phyloP scores from a whole-genome alignment of 352 stramenopile species.

The Phytophthora europaea region DNA sequence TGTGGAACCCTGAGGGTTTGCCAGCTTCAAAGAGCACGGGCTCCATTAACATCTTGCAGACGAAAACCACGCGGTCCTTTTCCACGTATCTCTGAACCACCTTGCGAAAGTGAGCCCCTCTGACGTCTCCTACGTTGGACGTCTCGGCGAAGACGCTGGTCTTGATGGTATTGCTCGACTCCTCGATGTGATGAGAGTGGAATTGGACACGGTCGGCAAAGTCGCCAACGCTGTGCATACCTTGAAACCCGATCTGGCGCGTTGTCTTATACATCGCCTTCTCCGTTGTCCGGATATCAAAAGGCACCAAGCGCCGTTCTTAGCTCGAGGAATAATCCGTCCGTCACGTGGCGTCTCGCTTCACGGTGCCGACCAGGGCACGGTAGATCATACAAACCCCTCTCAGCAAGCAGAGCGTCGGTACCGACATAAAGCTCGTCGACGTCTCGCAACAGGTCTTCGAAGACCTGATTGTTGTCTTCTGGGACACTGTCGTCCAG shows the following conservation, averaged over 20 bases:
- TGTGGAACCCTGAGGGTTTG: slow-evolving; percentile 1
- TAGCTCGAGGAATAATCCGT: slow-evolving; percentile 40
- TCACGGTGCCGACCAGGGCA: slow-evolving; percentile 34
- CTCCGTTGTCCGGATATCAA: slow-evolving; percentile 13
- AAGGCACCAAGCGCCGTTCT: slow-evolving; percentile 36
- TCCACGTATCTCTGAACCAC: slow-evolving; percentile 35
- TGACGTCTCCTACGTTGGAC: not conserved
- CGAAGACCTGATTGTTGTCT: slow-evolving; percentile 25
- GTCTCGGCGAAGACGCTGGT: slow-evolving; percentile 12
- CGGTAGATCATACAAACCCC: slow-evolving; percentile 21
- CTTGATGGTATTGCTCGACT: slow-evolving; percentile 14
- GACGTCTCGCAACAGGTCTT: slow-evolving; percentile 21
- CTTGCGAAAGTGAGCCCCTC: slow-evolving; percentile 12
- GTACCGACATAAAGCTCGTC: slow-evolving; percentile 38
- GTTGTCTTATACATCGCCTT: slow-evolving; percentile 22
- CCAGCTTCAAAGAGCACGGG: slow-evolving; percentile 8
- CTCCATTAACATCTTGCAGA: slow-evolving; percentile 32
- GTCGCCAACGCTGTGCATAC: not conserved
- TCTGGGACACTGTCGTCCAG: not conserved
- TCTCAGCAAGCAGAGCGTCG: slow-evolving; percentile 26
- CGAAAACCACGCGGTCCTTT: slow-evolving; percentile 27
- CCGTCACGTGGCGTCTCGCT: slow-evolving; percentile 13
- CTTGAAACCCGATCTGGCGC: slow-evolving; percentile 2
- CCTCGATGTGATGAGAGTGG: slow-evolving; percentile 11
- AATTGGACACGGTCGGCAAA: not conserved